phyloP scores from a whole-genome alignment of 352 stramenopile genomes.

The Phytopythium sindhum region DNA sequence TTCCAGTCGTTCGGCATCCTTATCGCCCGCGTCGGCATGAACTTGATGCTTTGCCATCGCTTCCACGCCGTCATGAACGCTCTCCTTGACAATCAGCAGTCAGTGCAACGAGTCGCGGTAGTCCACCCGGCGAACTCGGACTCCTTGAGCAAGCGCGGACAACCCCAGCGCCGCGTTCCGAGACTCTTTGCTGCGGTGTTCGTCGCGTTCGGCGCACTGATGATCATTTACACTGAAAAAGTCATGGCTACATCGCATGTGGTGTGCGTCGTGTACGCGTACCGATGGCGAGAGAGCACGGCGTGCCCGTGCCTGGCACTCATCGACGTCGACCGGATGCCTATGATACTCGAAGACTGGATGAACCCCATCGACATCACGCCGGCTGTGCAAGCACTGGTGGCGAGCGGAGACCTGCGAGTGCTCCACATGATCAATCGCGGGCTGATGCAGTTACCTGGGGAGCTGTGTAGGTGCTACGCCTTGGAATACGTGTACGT shows the following conservation, averaged over 20 bases:
- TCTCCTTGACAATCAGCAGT: slow-evolving; percentile 1
- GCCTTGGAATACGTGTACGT: slow-evolving; percentile 36
- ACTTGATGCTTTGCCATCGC: slow-evolving; percentile 24
- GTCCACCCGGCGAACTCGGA: neutral
- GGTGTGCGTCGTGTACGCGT: slow-evolving; percentile 11
- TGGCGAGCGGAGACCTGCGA: slow-evolving; percentile 23
- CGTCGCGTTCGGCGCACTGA: slow-evolving; percentile 7
- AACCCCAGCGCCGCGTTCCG: slow-evolving; percentile 6
- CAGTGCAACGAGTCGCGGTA: neutral
- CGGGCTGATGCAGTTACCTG: slow-evolving; percentile 14
- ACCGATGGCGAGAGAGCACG: slow-evolving; percentile 9
- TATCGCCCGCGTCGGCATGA: slow-evolving; percentile 26
- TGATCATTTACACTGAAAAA: slow-evolving; percentile 18
- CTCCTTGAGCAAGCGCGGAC: neutral
- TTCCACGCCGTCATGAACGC: slow-evolving; percentile 23
- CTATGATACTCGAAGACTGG: slow-evolving; percentile 25
- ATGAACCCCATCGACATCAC: slow-evolving; percentile 17
- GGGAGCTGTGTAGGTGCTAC: slow-evolving; percentile 23
- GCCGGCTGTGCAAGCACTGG: slow-evolving; percentile 16
- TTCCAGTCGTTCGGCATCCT: slow-evolving; percentile 18
- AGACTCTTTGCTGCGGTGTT: slow-evolving; percentile 13
- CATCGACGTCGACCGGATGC: slow-evolving; percentile 23
- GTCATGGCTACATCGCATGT: slow-evolving; percentile 7
- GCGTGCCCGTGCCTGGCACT: slow-evolving; percentile 36
- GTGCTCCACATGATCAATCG: slow-evolving; percentile 45